Base-by-base conservation (phyloP, 2,329 filamentous ascomycete genomes). In the Coniella vitis region DNA sequence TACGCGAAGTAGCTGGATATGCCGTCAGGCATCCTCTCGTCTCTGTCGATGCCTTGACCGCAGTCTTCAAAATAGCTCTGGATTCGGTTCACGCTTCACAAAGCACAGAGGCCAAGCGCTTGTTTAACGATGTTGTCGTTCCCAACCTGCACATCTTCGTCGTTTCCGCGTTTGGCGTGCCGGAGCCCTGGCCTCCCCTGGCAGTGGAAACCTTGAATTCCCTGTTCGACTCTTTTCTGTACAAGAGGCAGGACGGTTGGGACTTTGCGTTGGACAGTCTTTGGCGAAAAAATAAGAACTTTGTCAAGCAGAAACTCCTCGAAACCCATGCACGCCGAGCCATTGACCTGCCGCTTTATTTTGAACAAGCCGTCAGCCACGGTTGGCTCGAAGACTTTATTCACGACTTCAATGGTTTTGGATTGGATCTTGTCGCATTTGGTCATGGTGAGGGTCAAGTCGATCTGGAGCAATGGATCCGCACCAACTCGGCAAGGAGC, bases 211-310 rank as follows among this genome's bases (percentile, higher is more conserved):
- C 87, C 0, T 67, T 90, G 22, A 83, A 80, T 52, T 86, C 86
- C 13, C 72, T 91, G 1, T 91, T 96, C 58, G 83, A 87, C 45
- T 86, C 86, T 10, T 96, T 95, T 62, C 74, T 96, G 22, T 78
- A 83, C 60, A 90, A 90, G 65, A 79, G 83, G 48, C 82, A 89
- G 10, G 76, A 83, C 4, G 81, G 90, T 48, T 86, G 88, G 63
- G 84, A 90, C 56, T 94, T 96, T 55, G 91, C 95, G 13, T 78
- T 98, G 49, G 85, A 95, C 61, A 90, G 89, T 51, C 71, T 95
- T 5, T 97, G 91, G 90, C 84, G 86, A 57, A 90, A 93, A 62
- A 89, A 97, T 62, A 87, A 84, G 56, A 78, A 84, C 17, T 97
- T 90, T 86, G 86, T 97, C 14, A 84, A 84, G 9, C 79, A 84